These are phyloP conservation scores for Lactarius sanguifluus DNA, from an alignment of 768 basidiomycete species.

Conservation along the genomic window DNA sequence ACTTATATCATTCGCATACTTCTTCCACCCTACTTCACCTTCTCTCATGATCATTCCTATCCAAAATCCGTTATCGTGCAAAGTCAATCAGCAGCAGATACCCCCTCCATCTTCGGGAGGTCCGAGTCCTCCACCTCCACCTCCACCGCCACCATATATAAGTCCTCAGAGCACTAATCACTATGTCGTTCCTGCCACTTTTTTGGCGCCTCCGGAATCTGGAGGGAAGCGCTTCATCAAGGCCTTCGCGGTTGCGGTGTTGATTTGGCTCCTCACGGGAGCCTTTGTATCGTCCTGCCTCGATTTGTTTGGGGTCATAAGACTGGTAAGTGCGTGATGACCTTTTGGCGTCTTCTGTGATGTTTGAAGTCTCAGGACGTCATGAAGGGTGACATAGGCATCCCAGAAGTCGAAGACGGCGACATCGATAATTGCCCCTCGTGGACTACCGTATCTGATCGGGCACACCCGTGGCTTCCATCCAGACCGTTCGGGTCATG, in stretches of 20 bases:
- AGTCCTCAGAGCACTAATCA: conserved; percentile 11
- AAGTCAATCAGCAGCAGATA: neutral
- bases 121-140: conserved; percentile 7
- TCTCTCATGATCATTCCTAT: conserved; percentile 7
- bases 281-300: conserved; percentile 21
- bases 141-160: conserved; percentile 18
- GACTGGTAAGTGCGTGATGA: conserved; percentile 16
- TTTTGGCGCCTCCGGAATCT: neutral
- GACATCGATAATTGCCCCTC: neutral
- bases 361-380: neutral
- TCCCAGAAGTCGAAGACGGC: conserved; percentile 5
- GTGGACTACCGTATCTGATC: conserved; percentile 22
- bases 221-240: conserved; percentile 32
- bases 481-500: conserved; percentile 21
- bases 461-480: conserved; percentile 30
- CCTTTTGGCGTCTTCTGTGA: conserved; percentile 22
- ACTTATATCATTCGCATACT: too few species aligned
- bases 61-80: neutral
- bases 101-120: neutral
- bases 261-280: conserved; percentile 32
- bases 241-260: conserved; percentile 33
- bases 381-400: conserved; percentile 4
- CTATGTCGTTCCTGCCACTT: neutral
- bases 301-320: conserved; percentile 1
- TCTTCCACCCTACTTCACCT: neutral